Percentiles rank a stretch among this genome's conserved stretches.
Conservation (phyloP, 345 rosid genomes). For the Bretschneidera sinensis region DNA sequence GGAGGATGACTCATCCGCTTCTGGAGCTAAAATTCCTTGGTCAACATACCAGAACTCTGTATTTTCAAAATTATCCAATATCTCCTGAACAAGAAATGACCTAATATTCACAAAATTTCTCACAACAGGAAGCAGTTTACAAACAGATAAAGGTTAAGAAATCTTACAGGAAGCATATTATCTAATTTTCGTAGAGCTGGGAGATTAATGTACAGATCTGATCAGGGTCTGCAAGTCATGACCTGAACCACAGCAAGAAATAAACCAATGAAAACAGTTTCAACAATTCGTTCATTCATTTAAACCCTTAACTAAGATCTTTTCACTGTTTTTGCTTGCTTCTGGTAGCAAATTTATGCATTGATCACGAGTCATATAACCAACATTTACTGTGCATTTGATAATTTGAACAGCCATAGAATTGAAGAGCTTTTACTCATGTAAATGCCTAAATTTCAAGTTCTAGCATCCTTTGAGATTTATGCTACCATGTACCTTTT, state of each 20-base stretch:
- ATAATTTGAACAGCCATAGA: no score
- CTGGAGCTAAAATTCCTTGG: constrained; percentile 79
- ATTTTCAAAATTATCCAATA: constrained; percentile 72
- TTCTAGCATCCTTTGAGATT: no score
- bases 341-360: no score
- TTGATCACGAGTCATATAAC: no score
- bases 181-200: constrained; percentile 93
- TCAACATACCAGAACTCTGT: constrained; percentile 95
- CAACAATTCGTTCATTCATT: neutral
- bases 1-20: constrained; percentile 69
- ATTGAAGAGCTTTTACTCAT: no score
- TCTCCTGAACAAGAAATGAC: constrained; percentile 53
- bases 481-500: no score
- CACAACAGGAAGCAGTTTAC: neutral
- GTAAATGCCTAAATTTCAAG: no score
- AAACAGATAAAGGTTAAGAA: neutral
- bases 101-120: constrained; percentile 10
- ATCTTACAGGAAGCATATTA: constrained; percentile 91
- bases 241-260: constrained; percentile 44
- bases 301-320: neutral
- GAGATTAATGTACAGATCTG: constrained; percentile 85
- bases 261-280: neutral
- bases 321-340: neutral
- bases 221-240: constrained; percentile 91
- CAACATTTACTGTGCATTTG: no score